phyloP scores from a whole-genome alignment of 345 rosid species.

The Linum tenue region DNA sequence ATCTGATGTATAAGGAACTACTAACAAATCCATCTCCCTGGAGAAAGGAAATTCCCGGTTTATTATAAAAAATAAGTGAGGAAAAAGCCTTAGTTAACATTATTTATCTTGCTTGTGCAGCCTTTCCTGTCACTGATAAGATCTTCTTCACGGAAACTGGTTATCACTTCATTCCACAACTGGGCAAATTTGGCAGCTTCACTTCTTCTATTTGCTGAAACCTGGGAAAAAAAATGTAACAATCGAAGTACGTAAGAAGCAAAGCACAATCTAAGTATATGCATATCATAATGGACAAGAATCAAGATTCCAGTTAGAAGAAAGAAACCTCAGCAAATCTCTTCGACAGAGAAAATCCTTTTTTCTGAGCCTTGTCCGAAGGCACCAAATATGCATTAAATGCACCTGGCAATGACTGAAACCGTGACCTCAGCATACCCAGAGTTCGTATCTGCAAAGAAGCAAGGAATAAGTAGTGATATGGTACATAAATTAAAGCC shows the following conservation, averaged over 20 bases:
- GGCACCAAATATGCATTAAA: conserved; percentile 85
- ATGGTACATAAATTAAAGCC: background rate
- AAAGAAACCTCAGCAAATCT: conserved; percentile 66
- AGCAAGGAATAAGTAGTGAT: background rate
- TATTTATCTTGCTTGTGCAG: conserved; percentile 13
- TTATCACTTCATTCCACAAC: conserved; percentile 92
- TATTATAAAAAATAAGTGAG: conserved; percentile 11
- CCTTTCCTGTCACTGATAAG: conserved; percentile 85
- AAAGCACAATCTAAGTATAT: conserved; percentile 8
- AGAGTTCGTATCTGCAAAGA: conserved; percentile 67
- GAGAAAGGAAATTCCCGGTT: conserved; percentile 17
- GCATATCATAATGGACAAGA: background rate
- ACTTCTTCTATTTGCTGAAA: conserved; percentile 76
- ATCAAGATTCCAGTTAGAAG: conserved; percentile 11
- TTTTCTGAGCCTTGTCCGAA: conserved; percentile 60
- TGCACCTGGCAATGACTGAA: conserved; percentile 90
- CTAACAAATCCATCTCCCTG: conserved; percentile 98
- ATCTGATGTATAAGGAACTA: conserved; percentile 87
- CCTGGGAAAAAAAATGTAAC: conserved; percentile 27
- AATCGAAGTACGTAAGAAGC: no score
- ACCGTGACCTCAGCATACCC: conserved; percentile 94
- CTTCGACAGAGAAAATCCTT: conserved; percentile 80
- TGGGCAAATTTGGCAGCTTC: conserved; percentile 99
- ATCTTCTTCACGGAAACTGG: conserved; percentile 98
- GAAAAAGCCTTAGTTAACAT: background rate